A percentile compares a stretch with the other conserved stretches of the same genome.
Conservation (phyloP, 2,329 filamentous ascomycete genomes). For the Hypomyces rosellus region DNA sequence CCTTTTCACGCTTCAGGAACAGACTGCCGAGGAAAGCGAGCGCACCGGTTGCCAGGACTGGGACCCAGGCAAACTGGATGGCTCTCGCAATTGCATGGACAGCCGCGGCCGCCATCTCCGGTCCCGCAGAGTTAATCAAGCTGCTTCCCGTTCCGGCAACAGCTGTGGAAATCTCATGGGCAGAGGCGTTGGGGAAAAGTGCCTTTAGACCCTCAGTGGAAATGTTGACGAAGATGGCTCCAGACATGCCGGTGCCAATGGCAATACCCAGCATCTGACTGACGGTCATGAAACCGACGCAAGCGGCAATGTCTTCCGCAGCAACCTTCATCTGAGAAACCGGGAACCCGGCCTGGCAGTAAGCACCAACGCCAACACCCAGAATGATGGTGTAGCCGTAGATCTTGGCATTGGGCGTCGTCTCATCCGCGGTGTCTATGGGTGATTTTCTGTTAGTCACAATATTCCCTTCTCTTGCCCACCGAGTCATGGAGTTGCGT, state of each 20-base stretch:
- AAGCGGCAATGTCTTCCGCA: conserved; percentile 20
- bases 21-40: conserved; percentile 24
- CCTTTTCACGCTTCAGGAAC: conserved; percentile 29
- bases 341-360: conserved; percentile 28
- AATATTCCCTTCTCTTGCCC: not conserved
- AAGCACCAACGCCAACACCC: conserved; percentile 32
- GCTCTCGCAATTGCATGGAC: conserved; percentile 26
- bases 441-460: not conserved
- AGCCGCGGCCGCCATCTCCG: conserved; percentile 17
- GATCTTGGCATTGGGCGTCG: conserved; percentile 15
- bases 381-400: conserved; percentile 33
- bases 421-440: conserved; percentile 4
- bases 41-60: conserved; percentile 27
- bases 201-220: not conserved
- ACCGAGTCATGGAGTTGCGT: not conserved
- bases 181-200: conserved; percentile 7
- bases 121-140: not conserved
- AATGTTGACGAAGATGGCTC: conserved; percentile 27
- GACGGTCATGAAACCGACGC: conserved; percentile 30
- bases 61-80: conserved; percentile 27
- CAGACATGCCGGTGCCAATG: conserved; percentile 27
- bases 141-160: conserved; percentile 9
- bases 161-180: conserved; percentile 4
- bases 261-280: conserved; percentile 27
- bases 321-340: conserved; percentile 29